Conservation (phyloP, 345 rosid species). For the rapeseed (Brassica napus) region Da-Ae NC_063437.1:12867001-12867500, state of each 20-base stretch:
- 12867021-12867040: conserved; percentile 20
- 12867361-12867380: neutral
- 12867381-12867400: neutral
- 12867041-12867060: neutral
- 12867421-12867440: neutral
- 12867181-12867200: neutral
- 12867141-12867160: neutral
- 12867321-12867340: neutral
- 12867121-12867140: neutral
- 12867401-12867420: neutral
- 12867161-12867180: neutral
- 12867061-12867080: conserved; percentile 3
- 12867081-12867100: neutral
- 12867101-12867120: neutral
- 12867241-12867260: neutral
- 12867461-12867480: neutral
- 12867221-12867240: neutral
- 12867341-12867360: neutral
- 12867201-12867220: neutral
- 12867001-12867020: conserved; percentile 7
- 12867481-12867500: neutral
- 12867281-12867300: neutral
- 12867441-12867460: neutral
- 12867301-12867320: neutral
- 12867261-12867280: neutral